Base-by-base conservation (phyloP, 164 flowering plant species). In the Vitis labrusca region DNA sequence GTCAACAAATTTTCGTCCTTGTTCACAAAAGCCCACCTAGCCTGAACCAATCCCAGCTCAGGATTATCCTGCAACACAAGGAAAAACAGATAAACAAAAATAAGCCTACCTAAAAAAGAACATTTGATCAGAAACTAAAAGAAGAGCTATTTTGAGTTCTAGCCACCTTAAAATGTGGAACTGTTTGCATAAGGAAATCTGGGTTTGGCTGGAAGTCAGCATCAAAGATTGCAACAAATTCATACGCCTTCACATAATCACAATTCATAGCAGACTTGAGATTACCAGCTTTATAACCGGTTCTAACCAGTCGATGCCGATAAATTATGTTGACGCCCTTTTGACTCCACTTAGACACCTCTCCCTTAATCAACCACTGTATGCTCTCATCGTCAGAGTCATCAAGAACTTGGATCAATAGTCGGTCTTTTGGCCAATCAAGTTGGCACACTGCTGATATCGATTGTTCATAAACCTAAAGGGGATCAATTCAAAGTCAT, bases 281-380 rank as follows among this genome's bases (percentile, higher is more conserved):
- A 59, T 77, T 77, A 13, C 81, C 83, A 19, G 83, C 83, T 67
- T 80, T 80, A 30, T 79, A 73, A 17, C 85, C 82, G 14, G 67
- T 73, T 56, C 80, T 53, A 61, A 76, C 17, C 50, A 67, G 23
- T 17, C 82, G 67, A 54, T 79, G 82, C 19, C 76, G 10, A 44
- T 81, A 81, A 9, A 78, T 67, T 6, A 79, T 73, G 76, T 81
- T 71, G 11, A 59, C 62, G 8, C 82, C 76, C 44, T 62, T 63
- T n/a, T 64, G 30, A 19, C 49, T 62, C 77, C 77, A 74, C 13
- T 69, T 51, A 8, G 27, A 23, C 2, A 74, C 73, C 51, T 68
- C 77, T 7, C 14, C 69, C 19, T 69, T 56, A 17, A 74, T 68
- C 55, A 74, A n/a, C 51, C 13, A 27, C 47, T 69, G 73, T 62